A percentile compares a stretch with the other conserved stretches of the same genome.
These are phyloP conservation scores for Paulownia fortunei DNA, from an alignment of 257 asterid genomes.

Conservation along the genomic window DNA sequence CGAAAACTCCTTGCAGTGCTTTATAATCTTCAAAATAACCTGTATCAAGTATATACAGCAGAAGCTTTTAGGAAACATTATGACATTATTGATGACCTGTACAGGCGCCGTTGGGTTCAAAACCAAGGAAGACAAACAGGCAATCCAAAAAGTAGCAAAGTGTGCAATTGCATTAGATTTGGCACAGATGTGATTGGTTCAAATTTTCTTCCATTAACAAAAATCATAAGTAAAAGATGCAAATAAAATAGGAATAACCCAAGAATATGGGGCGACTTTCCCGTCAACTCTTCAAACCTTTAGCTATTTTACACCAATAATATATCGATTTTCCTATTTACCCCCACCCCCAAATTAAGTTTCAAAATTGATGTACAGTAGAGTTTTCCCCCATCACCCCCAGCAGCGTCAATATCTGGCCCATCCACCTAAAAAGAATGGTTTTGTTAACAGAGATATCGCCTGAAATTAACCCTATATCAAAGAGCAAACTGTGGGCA, in stretches of 20 bases:
- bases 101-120: neutral
- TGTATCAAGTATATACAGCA: conserved; percentile 27
- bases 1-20: conserved; percentile 96
- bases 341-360: neutral
- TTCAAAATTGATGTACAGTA: neutral
- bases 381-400: neutral
- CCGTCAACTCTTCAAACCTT: neutral
- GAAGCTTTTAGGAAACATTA: neutral
- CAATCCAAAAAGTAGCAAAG: neutral
- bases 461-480: neutral
- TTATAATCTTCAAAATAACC: conserved; percentile 93
- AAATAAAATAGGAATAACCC: neutral
- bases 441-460: neutral
- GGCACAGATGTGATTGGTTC: neutral
- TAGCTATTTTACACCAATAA: neutral
- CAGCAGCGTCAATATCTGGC: neutral
- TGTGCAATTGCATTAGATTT: neutral
- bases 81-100: neutral
- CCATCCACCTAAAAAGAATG: neutral
- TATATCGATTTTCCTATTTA: neutral
- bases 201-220: neutral
- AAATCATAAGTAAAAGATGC: neutral
- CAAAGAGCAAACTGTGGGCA: neutral
- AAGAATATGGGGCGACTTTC: neutral
- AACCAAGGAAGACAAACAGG: neutral